Evolutionary conservation across 192 early-diverging fungal genomes (phyloP), one percentile per base, ranked within the genome.

Genomic region (Rhizoclosmatium globosum): DNA sequence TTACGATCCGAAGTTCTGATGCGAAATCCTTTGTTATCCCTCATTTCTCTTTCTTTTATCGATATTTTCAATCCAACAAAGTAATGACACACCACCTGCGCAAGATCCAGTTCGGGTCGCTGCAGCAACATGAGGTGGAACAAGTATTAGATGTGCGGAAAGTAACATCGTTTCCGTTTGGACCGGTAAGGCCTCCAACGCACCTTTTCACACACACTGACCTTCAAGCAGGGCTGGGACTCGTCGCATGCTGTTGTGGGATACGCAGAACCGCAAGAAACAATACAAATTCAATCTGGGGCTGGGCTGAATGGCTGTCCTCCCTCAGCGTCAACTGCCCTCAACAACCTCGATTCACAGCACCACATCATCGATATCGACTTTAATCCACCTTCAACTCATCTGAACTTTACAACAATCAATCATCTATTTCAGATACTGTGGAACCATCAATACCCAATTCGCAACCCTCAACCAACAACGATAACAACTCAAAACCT

Each of bases 101-200:
- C 31, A 31, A 31, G 53, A 56, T 56, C 53, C 60, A 62, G 38
- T 62, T 62, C 23, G 60, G 60, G 4, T 62, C 60, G 38, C 7
- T 62, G 6, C 7, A 9, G 23, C 15, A 4, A 21, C 7, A 7
- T 31, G 60, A 62, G 7, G 21, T 62, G 4, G 60, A 62, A 7
- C 60, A 62, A 62, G 60, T 62, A 7, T 39, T 62, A 7, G 60
- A 62, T 62, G 60, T 62, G 9, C 21, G 11, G 21, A 62, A 62
- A 23, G 38, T 23, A 19, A 31, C 60, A 23, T 9, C 23, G 60
- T 62, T 62, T 39, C 60, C 60, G 21, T 62, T 62, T 1, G 23
- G 23, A 9, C 23, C 19, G 60, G 60, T 21, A 62, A 62, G 60
- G 4, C 11, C 4, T 23, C 9, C 11, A 19, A 62, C 19, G 7